Evolutionary conservation across 345 rosid genomes (phyloP).

Genomic region (Dovyalis caffra): DNA sequence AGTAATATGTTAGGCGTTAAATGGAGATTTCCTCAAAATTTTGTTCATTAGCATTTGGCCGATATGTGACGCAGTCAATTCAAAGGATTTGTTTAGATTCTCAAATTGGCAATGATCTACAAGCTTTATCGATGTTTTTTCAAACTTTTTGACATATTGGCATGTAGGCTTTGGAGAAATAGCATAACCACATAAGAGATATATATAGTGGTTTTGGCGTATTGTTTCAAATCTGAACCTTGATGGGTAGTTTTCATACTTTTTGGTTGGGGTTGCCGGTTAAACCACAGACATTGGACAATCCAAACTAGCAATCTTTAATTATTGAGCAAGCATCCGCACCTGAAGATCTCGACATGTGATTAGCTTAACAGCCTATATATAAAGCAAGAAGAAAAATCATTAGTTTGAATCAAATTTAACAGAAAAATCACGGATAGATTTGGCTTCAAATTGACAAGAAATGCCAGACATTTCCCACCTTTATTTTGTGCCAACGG

Average conservation of each 20-base stretch:
- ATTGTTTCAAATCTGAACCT: neutral
- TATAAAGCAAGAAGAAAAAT: neutral
- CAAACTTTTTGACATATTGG: too few species aligned
- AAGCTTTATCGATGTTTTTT: neutral
- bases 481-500: neutral
- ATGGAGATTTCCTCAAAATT: neutral
- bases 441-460: neutral
- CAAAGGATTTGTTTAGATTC: slow-evolving; percentile 27
- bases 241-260: neutral
- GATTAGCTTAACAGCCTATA: neutral
- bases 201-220: too few species aligned
- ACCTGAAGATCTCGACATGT: neutral
- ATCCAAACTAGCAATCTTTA: neutral
- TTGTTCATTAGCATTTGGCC: slow-evolving; percentile 18
- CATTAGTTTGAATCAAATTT: neutral
- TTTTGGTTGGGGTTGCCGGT: neutral
- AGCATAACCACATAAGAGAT: too few species aligned
- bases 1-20: too few species aligned
- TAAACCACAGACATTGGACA: slow-evolving; percentile 1
- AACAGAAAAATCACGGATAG: neutral
- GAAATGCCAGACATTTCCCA: neutral
- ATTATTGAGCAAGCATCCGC: neutral
- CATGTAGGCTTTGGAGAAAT: too few species aligned
- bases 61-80: slow-evolving; percentile 11
- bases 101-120: neutral